Evolutionary conservation across 495 filamentous ascomycete genomes (phyloP), one percentile per base, ranked within the genome.

Genomic region (Thozetella sp.): DNA sequence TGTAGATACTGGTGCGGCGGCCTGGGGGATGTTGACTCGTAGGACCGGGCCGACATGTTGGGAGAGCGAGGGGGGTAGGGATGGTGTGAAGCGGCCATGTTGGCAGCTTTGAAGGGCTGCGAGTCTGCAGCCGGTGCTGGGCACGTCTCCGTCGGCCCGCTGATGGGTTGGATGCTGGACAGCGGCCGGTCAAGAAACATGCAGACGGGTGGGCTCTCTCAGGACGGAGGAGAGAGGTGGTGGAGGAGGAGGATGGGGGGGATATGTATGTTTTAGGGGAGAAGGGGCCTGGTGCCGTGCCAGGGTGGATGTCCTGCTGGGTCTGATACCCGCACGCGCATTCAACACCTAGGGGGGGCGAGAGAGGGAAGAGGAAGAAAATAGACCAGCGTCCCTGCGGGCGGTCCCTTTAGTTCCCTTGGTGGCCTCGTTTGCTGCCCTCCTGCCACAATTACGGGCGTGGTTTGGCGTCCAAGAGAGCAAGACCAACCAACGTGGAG

Each of bases 1-100:
- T 73, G 69, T 43, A 77, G 64, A 61, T 81, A 80, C 56, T 73
- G 73, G 46, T 75, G 68, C 22, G 70, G 68, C 51, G 78, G 71
- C 55, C 74, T 73, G 48, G 83, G 80, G 20, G 84, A 86, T 34
- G 82, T 79, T 55, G 82, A 79, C 25, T 82, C 79, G 75, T 83
- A 84, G 43, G 81, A 82, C 62, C 78, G 71, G 25, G 74, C 76
- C 27, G 80, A 82, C 52, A 73, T 76, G 64, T 79, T 80, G 57
- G 83, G 83, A 24, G 83, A 86, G 65, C 80, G 81, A 64, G 80
- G 74, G 61, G 77, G 81, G 17, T 72, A 73, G 65, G 80, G 78
- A 65, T 83, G 80, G 56, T 80, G 76, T 71, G 77, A 70, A 56
- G 80, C 76, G 63, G 80, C 79, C 83, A 86, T 86, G 66, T 63